Conservation (phyloP, 441 rosid genomes). For the Euphorbia neoarborescens region DNA sequence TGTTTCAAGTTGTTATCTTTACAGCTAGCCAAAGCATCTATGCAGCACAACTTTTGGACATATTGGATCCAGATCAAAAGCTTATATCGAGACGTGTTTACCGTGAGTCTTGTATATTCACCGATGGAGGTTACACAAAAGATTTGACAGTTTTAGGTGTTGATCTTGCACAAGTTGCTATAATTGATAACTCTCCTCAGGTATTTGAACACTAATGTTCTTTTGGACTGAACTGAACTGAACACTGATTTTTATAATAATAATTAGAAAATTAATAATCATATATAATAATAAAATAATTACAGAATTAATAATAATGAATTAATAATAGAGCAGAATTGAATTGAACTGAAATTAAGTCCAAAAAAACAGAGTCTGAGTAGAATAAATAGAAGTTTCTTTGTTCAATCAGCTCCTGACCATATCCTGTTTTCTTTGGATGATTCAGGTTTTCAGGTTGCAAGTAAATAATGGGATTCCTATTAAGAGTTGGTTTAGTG, state of each 20-base stretch:
- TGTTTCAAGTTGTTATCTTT: conserved; percentile 78
- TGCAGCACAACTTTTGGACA: conserved; percentile 74
- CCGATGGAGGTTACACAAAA: conserved; percentile 82
- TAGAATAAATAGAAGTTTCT: background rate
- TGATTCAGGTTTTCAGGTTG: conserved; percentile 82
- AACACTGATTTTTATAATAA: too few relatives aligned
- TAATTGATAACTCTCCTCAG: conserved; percentile 95
- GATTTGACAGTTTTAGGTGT: conserved; percentile 88
- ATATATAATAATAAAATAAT: too few relatives aligned
- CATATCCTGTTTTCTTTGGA: conserved; percentile 21
- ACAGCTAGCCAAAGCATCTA: conserved; percentile 96
- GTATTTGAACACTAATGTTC: conserved; percentile 41
- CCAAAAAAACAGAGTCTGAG: too few relatives aligned
- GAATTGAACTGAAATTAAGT: too few relatives aligned
- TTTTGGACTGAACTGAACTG: too few relatives aligned
- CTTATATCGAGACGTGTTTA: conserved; percentile 62
- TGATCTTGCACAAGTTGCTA: conserved; percentile 90
- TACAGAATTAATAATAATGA: too few relatives aligned
- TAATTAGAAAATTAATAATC: too few relatives aligned
- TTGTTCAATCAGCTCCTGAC: conserved; percentile 15
- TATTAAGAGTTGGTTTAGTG: conserved; percentile 94
- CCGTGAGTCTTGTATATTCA: conserved; percentile 82
- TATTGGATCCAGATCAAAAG: conserved; percentile 69
- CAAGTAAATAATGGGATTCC: conserved; percentile 95
- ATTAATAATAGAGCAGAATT: too few relatives aligned